Percentiles rank a stretch among this genome's conserved stretches.
Evolutionary conservation across 2,329 filamentous ascomycete species (phyloP).

Genomic region (Cytospora leucostoma): DNA sequence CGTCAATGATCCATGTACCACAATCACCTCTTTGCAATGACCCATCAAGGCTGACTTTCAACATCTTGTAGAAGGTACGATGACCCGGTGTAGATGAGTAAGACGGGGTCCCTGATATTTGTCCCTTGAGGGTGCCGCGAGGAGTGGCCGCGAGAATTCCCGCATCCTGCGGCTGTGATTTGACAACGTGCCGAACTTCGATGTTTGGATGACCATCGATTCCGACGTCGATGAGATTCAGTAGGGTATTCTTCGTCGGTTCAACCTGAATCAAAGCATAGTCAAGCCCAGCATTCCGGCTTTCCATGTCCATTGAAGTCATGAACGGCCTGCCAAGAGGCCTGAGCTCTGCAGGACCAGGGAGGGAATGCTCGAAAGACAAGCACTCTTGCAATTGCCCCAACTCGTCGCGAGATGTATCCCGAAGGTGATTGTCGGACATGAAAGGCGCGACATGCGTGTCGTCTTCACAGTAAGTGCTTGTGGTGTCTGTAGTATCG

Average conservation of each 20-base stretch:
- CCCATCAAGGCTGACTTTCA: background rate
- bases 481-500: background rate
- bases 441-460: background rate
- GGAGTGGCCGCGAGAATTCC: slow-evolving; percentile 4
- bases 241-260: background rate
- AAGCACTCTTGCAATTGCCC: too few species aligned
- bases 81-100: slow-evolving; percentile 4
- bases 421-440: background rate
- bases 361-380: background rate
- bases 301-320: background rate
- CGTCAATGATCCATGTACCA: slow-evolving; percentile 7
- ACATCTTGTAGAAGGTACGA: background rate
- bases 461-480: background rate
- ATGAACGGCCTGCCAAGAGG: background rate
- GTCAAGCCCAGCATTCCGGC: background rate
- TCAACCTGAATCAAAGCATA: slow-evolving; percentile 7
- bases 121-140: background rate
- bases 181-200: background rate
- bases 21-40: slow-evolving; percentile 3
- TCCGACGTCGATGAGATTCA: background rate
- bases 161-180: background rate
- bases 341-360: background rate
- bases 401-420: too few species aligned
- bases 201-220: background rate
- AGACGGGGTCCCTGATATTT: slow-evolving; percentile 1